Conservation (phyloP, 345 rosid genomes). For the Erysimum cheiranthoides region DNA sequence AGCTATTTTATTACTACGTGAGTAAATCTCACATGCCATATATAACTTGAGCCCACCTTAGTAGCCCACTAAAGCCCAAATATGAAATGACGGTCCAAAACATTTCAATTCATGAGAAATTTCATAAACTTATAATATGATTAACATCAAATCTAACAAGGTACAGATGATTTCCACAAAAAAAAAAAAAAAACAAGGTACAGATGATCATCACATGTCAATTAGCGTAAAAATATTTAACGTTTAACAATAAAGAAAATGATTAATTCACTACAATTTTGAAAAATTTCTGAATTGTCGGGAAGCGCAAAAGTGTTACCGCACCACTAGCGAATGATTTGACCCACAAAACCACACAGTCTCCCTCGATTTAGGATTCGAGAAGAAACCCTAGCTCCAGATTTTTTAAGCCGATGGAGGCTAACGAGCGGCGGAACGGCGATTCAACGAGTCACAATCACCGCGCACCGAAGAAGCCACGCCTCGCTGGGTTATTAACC, state of each 20-base stretch:
- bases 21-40: conserved; percentile 3
- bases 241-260: not conserved
- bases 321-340: conserved; percentile 35
- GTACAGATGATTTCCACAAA: not conserved
- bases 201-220: not conserved
- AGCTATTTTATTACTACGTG: conserved; percentile 2
- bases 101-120: not conserved
- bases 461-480: conserved; percentile 56
- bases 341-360: conserved; percentile 23
- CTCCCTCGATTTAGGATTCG: not conserved
- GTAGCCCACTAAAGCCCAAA: conserved; percentile 8
- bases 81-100: not conserved
- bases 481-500: conserved; percentile 43
- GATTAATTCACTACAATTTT: conserved; percentile 8
- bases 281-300: conserved; percentile 18
- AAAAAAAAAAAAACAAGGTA: too few species aligned
- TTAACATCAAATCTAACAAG: not conserved
- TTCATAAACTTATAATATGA: not conserved
- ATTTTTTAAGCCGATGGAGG: conserved; percentile 46
- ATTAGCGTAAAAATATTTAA: not conserved
- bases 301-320: conserved; percentile 37
- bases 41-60: not conserved
- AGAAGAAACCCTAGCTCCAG: conserved; percentile 39
- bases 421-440: conserved; percentile 55
- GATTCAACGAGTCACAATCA: conserved; percentile 45